phyloP scores from a whole-genome alignment of 495 filamentous ascomycete species.

The Thozetella sp. region DNA sequence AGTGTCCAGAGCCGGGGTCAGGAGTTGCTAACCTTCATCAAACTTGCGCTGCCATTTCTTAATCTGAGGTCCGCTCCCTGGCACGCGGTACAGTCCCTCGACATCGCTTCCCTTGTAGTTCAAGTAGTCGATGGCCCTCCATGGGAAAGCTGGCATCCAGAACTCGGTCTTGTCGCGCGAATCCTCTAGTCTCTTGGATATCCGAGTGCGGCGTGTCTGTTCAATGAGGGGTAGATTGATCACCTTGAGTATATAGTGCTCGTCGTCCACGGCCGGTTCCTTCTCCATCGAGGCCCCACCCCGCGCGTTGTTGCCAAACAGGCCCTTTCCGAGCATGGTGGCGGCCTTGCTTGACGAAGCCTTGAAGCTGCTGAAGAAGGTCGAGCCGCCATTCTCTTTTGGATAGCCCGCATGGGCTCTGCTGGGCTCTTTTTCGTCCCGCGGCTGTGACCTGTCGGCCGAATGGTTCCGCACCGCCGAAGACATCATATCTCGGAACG shows the following conservation, averaged over 20 bases:
- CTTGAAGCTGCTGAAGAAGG: constrained; percentile 74
- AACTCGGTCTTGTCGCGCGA: constrained; percentile 93
- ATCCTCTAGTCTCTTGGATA: constrained; percentile 80
- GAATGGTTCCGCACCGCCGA: constrained; percentile 63
- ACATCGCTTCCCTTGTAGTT: constrained; percentile 90
- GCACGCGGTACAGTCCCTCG: constrained; percentile 86
- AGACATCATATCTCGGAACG: constrained; percentile 64
- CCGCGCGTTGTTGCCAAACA: constrained; percentile 75
- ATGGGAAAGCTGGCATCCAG: constrained; percentile 94
- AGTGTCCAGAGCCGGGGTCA: background rate
- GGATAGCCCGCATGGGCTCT: constrained; percentile 47
- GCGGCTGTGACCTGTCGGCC: constrained; percentile 57
- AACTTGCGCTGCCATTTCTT: constrained; percentile 88
- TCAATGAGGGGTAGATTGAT: constrained; percentile 81
- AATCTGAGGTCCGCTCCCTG: constrained; percentile 80
- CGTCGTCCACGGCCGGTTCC: constrained; percentile 66
- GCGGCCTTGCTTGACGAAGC: constrained; percentile 72
- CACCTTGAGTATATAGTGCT: constrained; percentile 73
- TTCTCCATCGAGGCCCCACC: constrained; percentile 71
- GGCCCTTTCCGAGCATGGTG: constrained; percentile 74
- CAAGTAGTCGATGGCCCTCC: constrained; percentile 90
- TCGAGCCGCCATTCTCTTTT: constrained; percentile 65
- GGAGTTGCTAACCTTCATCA: constrained; percentile 64
- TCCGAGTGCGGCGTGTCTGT: constrained; percentile 83
- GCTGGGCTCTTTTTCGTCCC: constrained; percentile 40